phyloP scores from a whole-genome alignment of 176 grass and related monocot genomes.

The Aegilops umbellulata region DNA sequence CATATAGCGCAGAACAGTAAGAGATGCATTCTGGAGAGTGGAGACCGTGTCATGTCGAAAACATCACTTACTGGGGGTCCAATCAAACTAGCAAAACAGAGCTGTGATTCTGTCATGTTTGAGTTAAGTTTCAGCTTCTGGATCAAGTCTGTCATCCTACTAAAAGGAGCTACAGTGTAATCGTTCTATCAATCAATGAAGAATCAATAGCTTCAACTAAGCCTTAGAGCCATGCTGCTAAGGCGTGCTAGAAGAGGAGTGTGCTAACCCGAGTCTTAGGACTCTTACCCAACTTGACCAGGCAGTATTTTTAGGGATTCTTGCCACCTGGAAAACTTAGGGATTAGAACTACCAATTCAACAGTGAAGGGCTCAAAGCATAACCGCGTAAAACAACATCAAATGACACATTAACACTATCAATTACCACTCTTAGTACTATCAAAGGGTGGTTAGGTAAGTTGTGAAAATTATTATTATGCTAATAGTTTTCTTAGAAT shows the following conservation, averaged over 20 bases:
- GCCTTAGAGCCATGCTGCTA: not conserved
- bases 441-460: not conserved
- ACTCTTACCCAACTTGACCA: not conserved
- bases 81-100: not conserved
- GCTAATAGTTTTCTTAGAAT: not conserved
- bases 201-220: not conserved
- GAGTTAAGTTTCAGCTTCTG: not conserved
- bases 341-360: slow-evolving; percentile 1
- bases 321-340: not conserved
- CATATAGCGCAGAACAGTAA: not conserved
- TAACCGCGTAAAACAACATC: not conserved
- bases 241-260: not conserved
- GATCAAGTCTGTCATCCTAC: not conserved
- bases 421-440: not conserved
- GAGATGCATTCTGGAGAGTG: not conserved
- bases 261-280: not conserved
- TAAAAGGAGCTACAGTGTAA: not conserved
- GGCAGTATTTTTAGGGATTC: not conserved
- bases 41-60: not conserved
- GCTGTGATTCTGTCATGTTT: not conserved
- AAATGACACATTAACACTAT: not conserved
- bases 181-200: not conserved
- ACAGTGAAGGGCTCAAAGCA: slow-evolving; percentile 7
- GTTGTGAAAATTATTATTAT: not conserved
- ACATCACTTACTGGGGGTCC: not conserved